A percentile compares a stretch with the other conserved stretches of the same genome.
Evolutionary conservation across 2,329 filamentous ascomycete species (phyloP).

Genomic region (Trichophaea hybrida): DNA sequence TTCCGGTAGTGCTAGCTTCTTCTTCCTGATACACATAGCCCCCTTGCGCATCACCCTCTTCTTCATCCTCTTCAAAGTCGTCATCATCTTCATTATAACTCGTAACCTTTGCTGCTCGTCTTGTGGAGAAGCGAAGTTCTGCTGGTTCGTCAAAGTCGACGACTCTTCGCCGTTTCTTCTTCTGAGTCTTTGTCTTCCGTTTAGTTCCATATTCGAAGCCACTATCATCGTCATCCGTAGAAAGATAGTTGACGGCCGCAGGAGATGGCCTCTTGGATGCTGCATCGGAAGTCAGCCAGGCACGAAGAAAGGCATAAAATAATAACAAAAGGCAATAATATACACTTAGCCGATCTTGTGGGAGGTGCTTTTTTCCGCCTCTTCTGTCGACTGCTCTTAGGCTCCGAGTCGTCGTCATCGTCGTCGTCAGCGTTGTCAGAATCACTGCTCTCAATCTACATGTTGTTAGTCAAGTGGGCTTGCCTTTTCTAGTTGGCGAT

Average conservation of each 20-base stretch:
- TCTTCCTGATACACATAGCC: slow-evolving; percentile 47
- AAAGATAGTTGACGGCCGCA: slow-evolving; percentile 15
- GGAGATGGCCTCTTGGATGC: slow-evolving; percentile 17
- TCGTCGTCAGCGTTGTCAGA: not conserved
- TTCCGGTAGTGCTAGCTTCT: slow-evolving; percentile 51
- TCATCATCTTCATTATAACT: slow-evolving; percentile 54
- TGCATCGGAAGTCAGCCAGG: slow-evolving; percentile 1
- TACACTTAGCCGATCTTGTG: slow-evolving; percentile 20
- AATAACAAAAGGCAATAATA: not conserved
- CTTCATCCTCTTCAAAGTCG: slow-evolving; percentile 37
- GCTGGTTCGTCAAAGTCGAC: slow-evolving; percentile 48
- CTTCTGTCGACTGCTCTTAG: slow-evolving; percentile 22
- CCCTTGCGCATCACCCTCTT: slow-evolving; percentile 35
- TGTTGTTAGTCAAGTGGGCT: not conserved
- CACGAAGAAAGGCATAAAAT: not conserved
- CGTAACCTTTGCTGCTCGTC: slow-evolving; percentile 55
- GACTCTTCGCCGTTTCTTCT: slow-evolving; percentile 63
- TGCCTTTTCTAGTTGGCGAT: not conserved
- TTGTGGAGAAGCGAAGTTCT: slow-evolving; percentile 83
- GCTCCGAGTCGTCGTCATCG: slow-evolving; percentile 20
- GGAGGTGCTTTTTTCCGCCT: slow-evolving; percentile 8
- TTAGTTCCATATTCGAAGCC: slow-evolving; percentile 23
- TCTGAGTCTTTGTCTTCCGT: slow-evolving; percentile 32
- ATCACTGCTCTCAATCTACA: not conserved
- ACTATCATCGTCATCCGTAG: slow-evolving; percentile 23